These are phyloP conservation scores for Ophiostoma fasciatum DNA, from an alignment of 2,329 filamentous ascomycete genomes.

Conservation along the genomic window DNA sequence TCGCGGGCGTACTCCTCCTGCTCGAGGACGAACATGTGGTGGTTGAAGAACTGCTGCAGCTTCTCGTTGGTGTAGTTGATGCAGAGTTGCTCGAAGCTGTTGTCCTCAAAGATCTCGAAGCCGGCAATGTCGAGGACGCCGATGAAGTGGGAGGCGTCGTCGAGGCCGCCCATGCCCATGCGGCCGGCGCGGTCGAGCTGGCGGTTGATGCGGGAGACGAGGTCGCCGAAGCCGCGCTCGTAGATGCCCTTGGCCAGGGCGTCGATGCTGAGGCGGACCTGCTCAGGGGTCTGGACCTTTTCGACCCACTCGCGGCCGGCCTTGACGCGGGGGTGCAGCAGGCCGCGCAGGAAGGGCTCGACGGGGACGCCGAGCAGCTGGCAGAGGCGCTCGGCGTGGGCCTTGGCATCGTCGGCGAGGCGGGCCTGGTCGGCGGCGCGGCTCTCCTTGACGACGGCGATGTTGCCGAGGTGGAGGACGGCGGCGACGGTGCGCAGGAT, in stretches of 20 bases:
- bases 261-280: slow-evolving; percentile 79
- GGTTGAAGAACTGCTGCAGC: slow-evolving; percentile 98
- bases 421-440: slow-evolving; percentile 81
- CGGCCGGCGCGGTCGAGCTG: slow-evolving; percentile 79
- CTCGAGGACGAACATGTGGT: slow-evolving; percentile 98
- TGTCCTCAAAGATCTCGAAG: slow-evolving; percentile 96
- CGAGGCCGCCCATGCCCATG: slow-evolving; percentile 67
- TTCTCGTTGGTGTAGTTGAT: slow-evolving; percentile 99
- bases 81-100: slow-evolving; percentile 97
- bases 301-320: slow-evolving; percentile 97
- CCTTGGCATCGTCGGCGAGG: slow-evolving; percentile 58
- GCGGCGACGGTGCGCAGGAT: slow-evolving; percentile 82
- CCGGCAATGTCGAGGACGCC: slow-evolving; percentile 97
- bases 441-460: slow-evolving; percentile 80
- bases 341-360: slow-evolving; percentile 73
- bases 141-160: slow-evolving; percentile 92
- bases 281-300: slow-evolving; percentile 93
- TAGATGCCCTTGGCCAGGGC: slow-evolving; percentile 95
- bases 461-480: slow-evolving; percentile 85
- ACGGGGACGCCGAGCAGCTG: slow-evolving; percentile 68
- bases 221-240: slow-evolving; percentile 84
- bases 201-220: slow-evolving; percentile 81
- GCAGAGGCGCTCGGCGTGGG: slow-evolving; percentile 66
- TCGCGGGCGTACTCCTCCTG: slow-evolving; percentile 96
- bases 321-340: slow-evolving; percentile 87